phyloP scores from a whole-genome alignment of 495 filamentous ascomycete species.

The Tetracladium marchalianum region DNA sequence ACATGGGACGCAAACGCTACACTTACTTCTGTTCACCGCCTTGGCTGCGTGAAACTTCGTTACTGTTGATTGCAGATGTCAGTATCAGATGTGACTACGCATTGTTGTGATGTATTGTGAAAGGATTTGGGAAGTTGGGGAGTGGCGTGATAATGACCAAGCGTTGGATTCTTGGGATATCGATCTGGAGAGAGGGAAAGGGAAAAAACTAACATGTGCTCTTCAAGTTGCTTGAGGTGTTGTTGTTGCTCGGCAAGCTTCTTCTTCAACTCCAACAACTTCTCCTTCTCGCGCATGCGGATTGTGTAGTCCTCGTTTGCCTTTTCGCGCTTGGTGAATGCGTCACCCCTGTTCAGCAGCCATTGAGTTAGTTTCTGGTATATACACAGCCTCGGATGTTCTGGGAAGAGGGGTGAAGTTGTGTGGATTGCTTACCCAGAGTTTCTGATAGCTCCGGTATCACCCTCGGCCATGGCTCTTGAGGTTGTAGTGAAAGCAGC shows the following conservation, averaged over 20 bases:
- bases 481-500: constrained; percentile 53
- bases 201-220: constrained; percentile 69
- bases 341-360: constrained; percentile 48
- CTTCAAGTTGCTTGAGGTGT: constrained; percentile 72
- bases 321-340: constrained; percentile 83
- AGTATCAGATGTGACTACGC: neutral
- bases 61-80: constrained; percentile 31
- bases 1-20: neutral
- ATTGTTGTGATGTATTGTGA: too few species aligned
- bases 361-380: neutral
- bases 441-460: constrained; percentile 51
- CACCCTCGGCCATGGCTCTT: constrained; percentile 55
- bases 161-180: neutral
- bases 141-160: neutral
- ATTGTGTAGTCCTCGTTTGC: constrained; percentile 80
- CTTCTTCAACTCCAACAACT: constrained; percentile 63
- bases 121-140: neutral
- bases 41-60: constrained; percentile 57
- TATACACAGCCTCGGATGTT: neutral
- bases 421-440: constrained; percentile 1
- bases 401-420: too few species aligned
- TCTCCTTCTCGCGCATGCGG: constrained; percentile 72
- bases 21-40: constrained; percentile 65
- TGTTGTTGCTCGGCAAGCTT: constrained; percentile 72
- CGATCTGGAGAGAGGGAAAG: neutral